phyloP scores from a whole-genome alignment of 2,329 filamentous ascomycete genomes.

The Pseudocercospora vitis region DNA sequence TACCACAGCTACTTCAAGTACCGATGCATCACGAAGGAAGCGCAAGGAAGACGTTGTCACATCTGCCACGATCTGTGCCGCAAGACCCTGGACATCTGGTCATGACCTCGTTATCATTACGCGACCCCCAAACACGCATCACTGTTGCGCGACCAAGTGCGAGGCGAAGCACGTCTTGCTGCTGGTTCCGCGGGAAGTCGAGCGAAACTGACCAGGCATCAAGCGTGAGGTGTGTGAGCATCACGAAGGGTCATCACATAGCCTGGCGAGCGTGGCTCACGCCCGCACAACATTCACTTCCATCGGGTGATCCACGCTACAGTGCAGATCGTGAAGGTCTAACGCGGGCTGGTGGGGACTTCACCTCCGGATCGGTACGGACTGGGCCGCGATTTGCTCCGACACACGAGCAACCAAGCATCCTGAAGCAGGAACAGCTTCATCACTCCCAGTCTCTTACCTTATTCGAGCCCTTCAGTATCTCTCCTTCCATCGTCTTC shows the following conservation, averaged over 20 bases:
- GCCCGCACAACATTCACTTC: background rate
- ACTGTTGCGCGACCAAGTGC: background rate
- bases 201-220: background rate
- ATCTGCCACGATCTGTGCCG: slow-evolving; percentile 1
- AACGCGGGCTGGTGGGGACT: background rate
- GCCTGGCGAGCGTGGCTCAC: background rate
- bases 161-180: background rate
- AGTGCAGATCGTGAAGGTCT: background rate
- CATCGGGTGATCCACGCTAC: background rate
- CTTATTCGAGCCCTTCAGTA: too few relatives aligned
- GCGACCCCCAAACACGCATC: background rate
- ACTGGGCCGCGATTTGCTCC: slow-evolving; percentile 2
- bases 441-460: too few relatives aligned
- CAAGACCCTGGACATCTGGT: background rate
- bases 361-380: slow-evolving; percentile 1
- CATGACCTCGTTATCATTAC: slow-evolving; percentile 7
- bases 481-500: background rate
- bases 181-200: background rate
- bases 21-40: background rate
- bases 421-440: slow-evolving; percentile 6
- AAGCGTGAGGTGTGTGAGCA: background rate
- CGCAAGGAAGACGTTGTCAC: background rate
- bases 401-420: too few relatives aligned
- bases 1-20: slow-evolving; percentile 6
- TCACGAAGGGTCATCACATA: background rate